phyloP scores from a whole-genome alignment of 1,284 basidiomycete genomes.

The Irpex rosettiformis region DNA sequence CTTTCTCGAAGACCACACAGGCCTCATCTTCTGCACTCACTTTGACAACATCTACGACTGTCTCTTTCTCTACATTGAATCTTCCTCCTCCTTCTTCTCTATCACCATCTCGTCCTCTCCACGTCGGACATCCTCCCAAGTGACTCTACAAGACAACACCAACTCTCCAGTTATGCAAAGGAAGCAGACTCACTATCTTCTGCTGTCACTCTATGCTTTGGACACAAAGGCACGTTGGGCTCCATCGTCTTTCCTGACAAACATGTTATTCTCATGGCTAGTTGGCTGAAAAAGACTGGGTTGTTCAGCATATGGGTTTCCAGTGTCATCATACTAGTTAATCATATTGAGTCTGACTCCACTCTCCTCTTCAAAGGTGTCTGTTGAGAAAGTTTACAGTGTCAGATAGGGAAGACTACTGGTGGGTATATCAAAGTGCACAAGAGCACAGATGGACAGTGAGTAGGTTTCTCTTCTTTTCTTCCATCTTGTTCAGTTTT shows the following conservation, averaged over 20 bases:
- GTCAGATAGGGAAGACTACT: constrained; percentile 63
- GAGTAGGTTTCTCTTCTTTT: constrained; percentile 28
- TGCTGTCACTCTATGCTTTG: constrained; percentile 56
- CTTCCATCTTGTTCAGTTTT: not conserved
- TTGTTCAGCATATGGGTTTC: constrained; percentile 56
- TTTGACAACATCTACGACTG: constrained; percentile 76
- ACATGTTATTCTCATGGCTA: constrained; percentile 57
- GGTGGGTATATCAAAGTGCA: constrained; percentile 52
- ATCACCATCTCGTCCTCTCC: constrained; percentile 56
- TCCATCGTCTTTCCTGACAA: constrained; percentile 52
- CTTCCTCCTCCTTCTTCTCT: not conserved
- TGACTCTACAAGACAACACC: constrained; percentile 31
- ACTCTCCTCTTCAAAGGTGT: too few relatives aligned
- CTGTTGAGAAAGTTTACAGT: constrained; percentile 60
- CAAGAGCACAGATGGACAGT: constrained; percentile 69
- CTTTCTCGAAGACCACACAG: constrained; percentile 68
- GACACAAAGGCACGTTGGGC: constrained; percentile 49
- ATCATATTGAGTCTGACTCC: too few relatives aligned
- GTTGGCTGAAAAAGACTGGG: constrained; percentile 56
- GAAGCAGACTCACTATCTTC: constrained; percentile 41
- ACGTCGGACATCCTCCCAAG: constrained; percentile 56
- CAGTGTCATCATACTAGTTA: too few relatives aligned
- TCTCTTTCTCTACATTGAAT: constrained; percentile 56
- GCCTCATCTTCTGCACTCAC: constrained; percentile 50
- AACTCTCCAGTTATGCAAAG: constrained; percentile 31